Conservation (phyloP, 2,329 filamentous ascomycete species). For the Botrytis paeoniae region DNA sequence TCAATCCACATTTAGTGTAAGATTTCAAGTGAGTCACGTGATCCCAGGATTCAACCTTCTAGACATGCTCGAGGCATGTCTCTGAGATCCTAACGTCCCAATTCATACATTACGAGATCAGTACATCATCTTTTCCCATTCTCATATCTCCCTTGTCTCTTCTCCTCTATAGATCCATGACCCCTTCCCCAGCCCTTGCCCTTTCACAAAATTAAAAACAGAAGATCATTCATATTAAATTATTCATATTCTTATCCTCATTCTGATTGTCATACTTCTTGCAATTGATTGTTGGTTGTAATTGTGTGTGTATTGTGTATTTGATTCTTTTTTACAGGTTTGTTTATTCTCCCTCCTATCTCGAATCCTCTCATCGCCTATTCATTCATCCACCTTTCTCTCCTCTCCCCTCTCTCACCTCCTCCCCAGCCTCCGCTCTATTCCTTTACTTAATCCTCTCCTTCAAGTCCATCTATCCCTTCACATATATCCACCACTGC, state of each 20-base stretch:
- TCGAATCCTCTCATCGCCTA: background rate
- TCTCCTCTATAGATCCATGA: background rate
- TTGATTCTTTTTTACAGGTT: conserved; percentile 11
- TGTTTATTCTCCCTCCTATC: background rate
- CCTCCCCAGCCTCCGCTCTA: background rate
- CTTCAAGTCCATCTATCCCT: background rate
- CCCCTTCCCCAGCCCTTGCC: background rate
- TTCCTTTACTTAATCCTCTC: background rate
- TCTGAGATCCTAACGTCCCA: background rate
- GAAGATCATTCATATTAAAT: background rate
- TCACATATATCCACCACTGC: background rate
- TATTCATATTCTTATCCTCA: background rate
- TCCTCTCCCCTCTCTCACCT: background rate
- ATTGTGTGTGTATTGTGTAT: background rate
- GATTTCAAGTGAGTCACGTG: background rate
- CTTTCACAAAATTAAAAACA: background rate
- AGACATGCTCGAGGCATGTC: background rate
- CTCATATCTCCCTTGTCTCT: background rate
- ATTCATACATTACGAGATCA: background rate
- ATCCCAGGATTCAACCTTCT: background rate
- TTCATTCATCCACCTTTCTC: background rate
- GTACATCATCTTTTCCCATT: background rate
- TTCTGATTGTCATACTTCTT: background rate
- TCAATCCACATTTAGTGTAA: background rate
- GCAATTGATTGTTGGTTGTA: background rate